phyloP scores from a whole-genome alignment of 148 eudicot species.

The Diospyros kaki region DNA sequence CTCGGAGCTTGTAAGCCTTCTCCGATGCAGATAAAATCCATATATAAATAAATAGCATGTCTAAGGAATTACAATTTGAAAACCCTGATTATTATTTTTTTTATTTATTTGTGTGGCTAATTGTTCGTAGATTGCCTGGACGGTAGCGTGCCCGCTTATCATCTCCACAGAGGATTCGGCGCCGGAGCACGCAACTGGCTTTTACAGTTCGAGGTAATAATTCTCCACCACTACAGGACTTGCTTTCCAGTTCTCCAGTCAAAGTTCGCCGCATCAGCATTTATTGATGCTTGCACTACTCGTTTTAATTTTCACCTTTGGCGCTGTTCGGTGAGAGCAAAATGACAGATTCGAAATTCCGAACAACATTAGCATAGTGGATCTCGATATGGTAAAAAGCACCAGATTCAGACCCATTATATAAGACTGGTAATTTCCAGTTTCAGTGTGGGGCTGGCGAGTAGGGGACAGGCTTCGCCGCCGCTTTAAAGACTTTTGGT shows the following conservation, averaged over 20 bases:
- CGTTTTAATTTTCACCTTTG: neutral
- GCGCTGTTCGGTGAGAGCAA: neutral
- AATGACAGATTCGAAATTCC: neutral
- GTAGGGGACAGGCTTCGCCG: neutral
- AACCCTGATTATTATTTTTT: neutral
- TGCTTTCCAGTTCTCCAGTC: neutral
- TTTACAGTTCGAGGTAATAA: constrained; percentile 83
- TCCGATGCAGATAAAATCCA: neutral
- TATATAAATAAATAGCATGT: neutral
- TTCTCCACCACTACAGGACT: too few relatives aligned
- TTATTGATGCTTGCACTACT: neutral
- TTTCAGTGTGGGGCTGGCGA: neutral
- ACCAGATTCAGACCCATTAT: too few relatives aligned
- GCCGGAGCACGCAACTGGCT: constrained; percentile 85
- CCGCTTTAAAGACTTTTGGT: neutral
- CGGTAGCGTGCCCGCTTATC: constrained; percentile 94
- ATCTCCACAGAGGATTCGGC: constrained; percentile 73
- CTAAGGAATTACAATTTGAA: neutral
- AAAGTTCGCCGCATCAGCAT: neutral
- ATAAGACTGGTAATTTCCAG: neutral
- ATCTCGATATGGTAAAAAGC: too few relatives aligned
- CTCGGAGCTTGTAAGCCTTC: constrained; percentile 63
- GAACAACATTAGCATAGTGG: neutral
- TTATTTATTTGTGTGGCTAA: neutral
- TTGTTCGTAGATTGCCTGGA: constrained; percentile 76